phyloP scores from a whole-genome alignment of 129 eudicot species.

The Oenanthe sinensis region DNA sequence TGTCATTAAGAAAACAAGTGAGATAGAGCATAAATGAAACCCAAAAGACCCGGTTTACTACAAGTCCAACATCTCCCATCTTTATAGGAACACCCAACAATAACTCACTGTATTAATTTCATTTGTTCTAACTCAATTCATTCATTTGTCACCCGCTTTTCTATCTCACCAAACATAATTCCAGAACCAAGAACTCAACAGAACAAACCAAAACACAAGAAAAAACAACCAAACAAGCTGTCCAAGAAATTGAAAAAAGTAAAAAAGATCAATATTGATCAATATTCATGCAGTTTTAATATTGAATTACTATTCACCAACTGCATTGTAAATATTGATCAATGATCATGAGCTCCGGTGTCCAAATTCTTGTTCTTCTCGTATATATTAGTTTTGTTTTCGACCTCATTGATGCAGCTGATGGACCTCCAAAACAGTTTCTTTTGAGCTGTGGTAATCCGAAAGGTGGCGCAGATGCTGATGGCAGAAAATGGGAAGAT shows the following conservation, averaged over 20 bases:
- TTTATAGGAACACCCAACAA: background rate
- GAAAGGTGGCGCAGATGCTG: conserved; percentile 31
- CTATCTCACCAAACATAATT: too few species aligned
- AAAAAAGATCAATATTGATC: background rate
- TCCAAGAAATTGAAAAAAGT: background rate
- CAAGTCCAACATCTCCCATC: background rate
- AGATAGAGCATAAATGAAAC: too few species aligned
- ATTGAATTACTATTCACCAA: background rate
- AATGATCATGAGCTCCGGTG: conserved; percentile 12
- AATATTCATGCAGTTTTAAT: conserved; percentile 2
- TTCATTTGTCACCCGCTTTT: background rate
- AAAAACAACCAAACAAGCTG: background rate
- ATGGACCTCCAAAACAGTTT: conserved; percentile 3
- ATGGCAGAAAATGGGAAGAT: conserved; percentile 54
- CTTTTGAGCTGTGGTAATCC: conserved; percentile 42
- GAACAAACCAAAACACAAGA: background rate
- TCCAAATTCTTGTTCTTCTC: conserved; percentile 9
- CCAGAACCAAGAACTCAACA: background rate
- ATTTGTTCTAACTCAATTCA: background rate
- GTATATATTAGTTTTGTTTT: conserved; percentile 1
- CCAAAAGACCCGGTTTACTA: too few species aligned
- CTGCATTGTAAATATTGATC: background rate
- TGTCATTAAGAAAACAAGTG: too few species aligned
- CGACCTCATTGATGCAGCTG: conserved; percentile 5
- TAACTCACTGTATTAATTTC: background rate